Evolutionary conservation across 176 grass and related monocot genomes (phyloP), one percentile per base, ranked within the genome.

Genomic region (Echinochloa phyllopogon): DNA sequence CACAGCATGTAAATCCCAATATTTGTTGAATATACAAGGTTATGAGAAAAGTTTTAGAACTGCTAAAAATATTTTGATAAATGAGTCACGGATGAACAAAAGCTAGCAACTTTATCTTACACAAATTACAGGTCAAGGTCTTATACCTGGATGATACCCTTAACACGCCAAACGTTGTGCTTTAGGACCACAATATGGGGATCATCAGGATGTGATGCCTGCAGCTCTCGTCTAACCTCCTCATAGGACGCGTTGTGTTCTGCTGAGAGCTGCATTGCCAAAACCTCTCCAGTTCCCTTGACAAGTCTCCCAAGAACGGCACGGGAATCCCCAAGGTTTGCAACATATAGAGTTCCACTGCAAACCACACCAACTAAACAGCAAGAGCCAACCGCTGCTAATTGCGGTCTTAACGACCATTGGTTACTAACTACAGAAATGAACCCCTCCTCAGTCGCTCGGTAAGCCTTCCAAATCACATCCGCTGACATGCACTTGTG

Each of bases 111-210:
- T 33, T 33, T 33, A 24, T 69, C 36, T 70, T 44, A 43, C 37
- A 39, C 33, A 52, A 69, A 77, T 83, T 23, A 77, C 50, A 77
- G 6, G 24, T 59, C 20, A 24, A 25, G 50, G 38, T 79, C 33
- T 43, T 50, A 15, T 92, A 94, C 94, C 94, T 97, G 94, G 44
- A 97, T 97, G 64, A 97, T 85, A 61, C 94, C 94, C 89, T 97
- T 97, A 50, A 97, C 92, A 25, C 94, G 94, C 94, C 94, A 97
- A 65, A 92, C 92, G 13, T 97, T 92, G 79, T 97, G 94, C 83
- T 85, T 94, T 48, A 97, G 86, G 69, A 97, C 72, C 62, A 96
- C 92, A 79, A 97, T 88, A 20, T 90, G 87, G 64, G 92, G 81
- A 88, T 97, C 94, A 82, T 92, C 80, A 82, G 94, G 92, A 94